Evolutionary conservation across 345 rosid genomes (phyloP).

Genomic region (Euphorbia tirucalli): DNA sequence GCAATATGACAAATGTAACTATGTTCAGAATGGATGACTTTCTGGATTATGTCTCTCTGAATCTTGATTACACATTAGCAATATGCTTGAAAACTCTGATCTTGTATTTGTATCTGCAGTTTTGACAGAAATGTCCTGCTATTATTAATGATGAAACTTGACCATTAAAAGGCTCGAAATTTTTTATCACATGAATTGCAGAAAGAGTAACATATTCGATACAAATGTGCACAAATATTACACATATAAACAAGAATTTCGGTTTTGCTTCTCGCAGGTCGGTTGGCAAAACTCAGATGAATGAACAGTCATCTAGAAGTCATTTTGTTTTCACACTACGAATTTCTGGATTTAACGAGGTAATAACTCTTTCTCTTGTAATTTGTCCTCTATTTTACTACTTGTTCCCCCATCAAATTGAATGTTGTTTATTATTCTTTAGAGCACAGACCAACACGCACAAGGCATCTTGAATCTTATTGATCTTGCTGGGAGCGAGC

Average conservation of each 20-base stretch:
- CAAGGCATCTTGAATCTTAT: slow-evolving; percentile 95
- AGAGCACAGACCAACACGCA: slow-evolving; percentile 96
- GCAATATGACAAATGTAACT: background rate
- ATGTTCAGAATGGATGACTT: background rate
- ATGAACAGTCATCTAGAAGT: slow-evolving; percentile 96
- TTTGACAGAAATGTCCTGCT: background rate
- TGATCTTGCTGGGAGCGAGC: slow-evolving; percentile 99
- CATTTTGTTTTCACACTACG: slow-evolving; percentile 89
- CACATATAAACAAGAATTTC: background rate
- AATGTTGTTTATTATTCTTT: slow-evolving; percentile 14
- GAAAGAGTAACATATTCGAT: background rate
- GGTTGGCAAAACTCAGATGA: slow-evolving; percentile 94
- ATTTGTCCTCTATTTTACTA: background rate
- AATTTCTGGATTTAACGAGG: slow-evolving; percentile 89
- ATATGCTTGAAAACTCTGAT: background rate
- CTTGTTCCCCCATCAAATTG: slow-evolving; percentile 1
- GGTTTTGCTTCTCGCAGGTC: slow-evolving; percentile 47
- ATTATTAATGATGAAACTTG: background rate
- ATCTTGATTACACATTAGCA: background rate
- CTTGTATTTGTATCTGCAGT: background rate
- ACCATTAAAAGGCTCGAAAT: background rate
- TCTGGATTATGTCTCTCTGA: background rate
- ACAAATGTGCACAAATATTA: too few relatives aligned
- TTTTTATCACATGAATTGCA: background rate
- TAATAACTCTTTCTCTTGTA: slow-evolving; percentile 14